Conservation (phyloP, 192 early-diverging fungal species). For the Coemansia reversa region DNA sequence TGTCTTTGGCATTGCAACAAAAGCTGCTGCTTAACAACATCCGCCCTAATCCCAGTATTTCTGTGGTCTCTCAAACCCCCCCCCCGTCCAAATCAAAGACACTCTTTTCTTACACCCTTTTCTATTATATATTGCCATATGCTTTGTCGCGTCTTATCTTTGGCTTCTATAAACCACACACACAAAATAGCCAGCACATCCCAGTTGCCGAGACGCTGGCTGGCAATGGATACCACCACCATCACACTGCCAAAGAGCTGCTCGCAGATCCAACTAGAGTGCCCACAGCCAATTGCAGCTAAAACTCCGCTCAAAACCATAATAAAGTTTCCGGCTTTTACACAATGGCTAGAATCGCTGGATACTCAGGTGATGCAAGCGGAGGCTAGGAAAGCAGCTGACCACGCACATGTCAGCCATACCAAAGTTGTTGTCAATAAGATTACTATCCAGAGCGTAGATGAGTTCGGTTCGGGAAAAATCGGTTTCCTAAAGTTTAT, state of each 20-base stretch:
- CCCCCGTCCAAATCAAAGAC: too few species aligned
- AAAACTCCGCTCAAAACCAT: slow-evolving; percentile 8
- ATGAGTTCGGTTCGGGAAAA: slow-evolving; percentile 61
- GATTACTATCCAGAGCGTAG: slow-evolving; percentile 72
- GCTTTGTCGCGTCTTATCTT: background rate
- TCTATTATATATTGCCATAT: background rate
- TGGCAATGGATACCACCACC: slow-evolving; percentile 2
- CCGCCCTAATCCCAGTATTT: background rate
- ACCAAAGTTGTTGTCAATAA: slow-evolving; percentile 44
- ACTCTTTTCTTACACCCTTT: background rate
- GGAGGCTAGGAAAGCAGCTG: background rate
- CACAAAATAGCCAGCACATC: background rate
- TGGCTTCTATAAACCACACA: background rate
- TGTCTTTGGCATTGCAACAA: slow-evolving; percentile 32
- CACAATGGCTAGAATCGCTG: slow-evolving; percentile 28
- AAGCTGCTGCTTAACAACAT: background rate
- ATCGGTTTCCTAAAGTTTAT: slow-evolving; percentile 78
- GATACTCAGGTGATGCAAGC: slow-evolving; percentile 3
- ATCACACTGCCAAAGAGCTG: slow-evolving; percentile 7
- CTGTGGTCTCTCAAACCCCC: background rate
- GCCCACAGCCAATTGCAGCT: slow-evolving; percentile 3
- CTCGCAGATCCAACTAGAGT: slow-evolving; percentile 14
- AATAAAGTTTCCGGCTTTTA: slow-evolving; percentile 30
- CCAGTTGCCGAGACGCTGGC: background rate
- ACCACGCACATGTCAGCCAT: background rate